Base-by-base conservation (phyloP, 179 eudicot genomes). In the Beta lomatogona region DNA sequence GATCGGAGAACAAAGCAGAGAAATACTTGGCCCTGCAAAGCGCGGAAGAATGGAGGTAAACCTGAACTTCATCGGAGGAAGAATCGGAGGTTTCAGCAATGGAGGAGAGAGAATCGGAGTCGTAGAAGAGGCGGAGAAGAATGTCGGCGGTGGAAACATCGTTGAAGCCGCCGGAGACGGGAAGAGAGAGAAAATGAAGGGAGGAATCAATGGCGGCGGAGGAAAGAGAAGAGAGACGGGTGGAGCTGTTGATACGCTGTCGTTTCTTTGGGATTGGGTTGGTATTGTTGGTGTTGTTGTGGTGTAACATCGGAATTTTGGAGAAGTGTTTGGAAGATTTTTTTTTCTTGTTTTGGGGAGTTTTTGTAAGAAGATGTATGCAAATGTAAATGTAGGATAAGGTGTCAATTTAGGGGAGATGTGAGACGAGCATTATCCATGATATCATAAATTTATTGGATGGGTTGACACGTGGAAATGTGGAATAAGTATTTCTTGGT, bases 101-200 rank as follows among this genome's bases (percentile, higher is more conserved):
- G 64, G 82, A 80, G 44, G 81, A 70, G 71, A 73, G 50, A 63
- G 85, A 48, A 50, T 83, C 86, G 83, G 91, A 82, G 16, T 82
- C 88, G 50, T 86, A 57, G 83, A 84, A 85, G 72, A 93, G 91
- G 41, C 91, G 91, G 79, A 95, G 94, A 79, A 93, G 79, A 69
- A 93, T 87, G 85, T 95, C 97, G 13, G 92, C 95, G 86, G 95
- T 82, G 80, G 94, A 59, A 50, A 91, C 55, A 76, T 95, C 97
- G 81, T 93, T 91, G 86, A 95, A 95, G 5, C 91, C 90, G 36
- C 88, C 86, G 82, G 71, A 12, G 22, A 78, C 75, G 0, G 84
- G 81, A 31, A 77, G 77, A 76, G 85, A 74, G 60, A 83, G 77
- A 57, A 68, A 63, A 21, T 68, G 73, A 46, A 31, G 48, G 67